A percentile compares a stretch with the other conserved stretches of the same genome.
phyloP scores from a whole-genome alignment of 2,329 filamentous ascomycete genomes.

The Cadophora malorum region DNA sequence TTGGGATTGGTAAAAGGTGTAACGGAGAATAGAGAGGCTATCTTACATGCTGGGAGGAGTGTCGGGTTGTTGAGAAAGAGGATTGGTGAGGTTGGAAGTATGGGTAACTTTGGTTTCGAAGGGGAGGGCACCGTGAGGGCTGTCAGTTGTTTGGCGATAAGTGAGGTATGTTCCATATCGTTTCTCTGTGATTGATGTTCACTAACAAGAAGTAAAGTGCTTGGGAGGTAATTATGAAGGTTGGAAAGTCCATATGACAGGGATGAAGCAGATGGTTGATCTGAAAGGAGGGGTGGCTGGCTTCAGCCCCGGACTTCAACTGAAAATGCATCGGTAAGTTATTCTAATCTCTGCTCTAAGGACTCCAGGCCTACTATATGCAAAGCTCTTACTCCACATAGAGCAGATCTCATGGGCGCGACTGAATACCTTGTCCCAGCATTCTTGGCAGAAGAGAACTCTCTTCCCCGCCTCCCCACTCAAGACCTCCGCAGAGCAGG shows the following conservation, averaged over 20 bases:
- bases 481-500: background rate
- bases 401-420: slow-evolving; percentile 25
- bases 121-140: slow-evolving; percentile 23
- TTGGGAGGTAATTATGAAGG: slow-evolving; percentile 24
- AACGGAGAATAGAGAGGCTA: slow-evolving; percentile 20
- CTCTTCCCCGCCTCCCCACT: slow-evolving; percentile 18
- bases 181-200: too few species aligned
- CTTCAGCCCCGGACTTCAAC: slow-evolving; percentile 18
- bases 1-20: slow-evolving; percentile 18
- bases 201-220: too few species aligned
- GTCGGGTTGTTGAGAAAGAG: slow-evolving; percentile 23
- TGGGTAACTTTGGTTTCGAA: background rate
- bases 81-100: background rate
- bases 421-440: slow-evolving; percentile 16
- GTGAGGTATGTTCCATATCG: slow-evolving; percentile 17
- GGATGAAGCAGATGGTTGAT: slow-evolving; percentile 24
- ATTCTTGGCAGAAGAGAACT: slow-evolving; percentile 14
- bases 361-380: background rate
- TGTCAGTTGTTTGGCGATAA: slow-evolving; percentile 30
- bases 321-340: slow-evolving; percentile 23
- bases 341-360: background rate
- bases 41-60: slow-evolving; percentile 26
- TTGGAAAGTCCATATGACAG: slow-evolving; percentile 28
- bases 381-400: background rate
- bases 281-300: slow-evolving; percentile 23